Evolutionary conservation across 192 early-diverging fungal species (phyloP), one percentile per base, ranked within the genome.

Genomic region (Backusella morwellensis): DNA sequence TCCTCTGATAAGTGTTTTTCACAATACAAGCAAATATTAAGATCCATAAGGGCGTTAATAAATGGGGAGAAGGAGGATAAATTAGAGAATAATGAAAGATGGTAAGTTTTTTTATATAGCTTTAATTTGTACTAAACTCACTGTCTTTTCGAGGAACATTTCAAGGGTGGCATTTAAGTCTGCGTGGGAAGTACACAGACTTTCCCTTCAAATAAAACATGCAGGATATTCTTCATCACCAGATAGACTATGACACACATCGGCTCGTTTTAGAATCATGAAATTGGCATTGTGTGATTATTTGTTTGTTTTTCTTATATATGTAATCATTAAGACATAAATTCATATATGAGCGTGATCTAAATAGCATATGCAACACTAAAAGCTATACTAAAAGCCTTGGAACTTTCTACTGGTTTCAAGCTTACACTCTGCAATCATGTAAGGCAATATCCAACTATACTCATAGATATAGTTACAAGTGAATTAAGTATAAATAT

Each of bases 381-480:
- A 67, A 81, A 47, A 14, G 77, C 77, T 23, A 77, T 75, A 7
- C 38, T 41, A 59, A 77, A 56, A 3, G 80, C 69, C 8, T 68
- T 59, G 38, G 78, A 50, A 35, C 56, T 34, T 42, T 70, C 66
- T 9, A 26, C n/a, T 9, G 74, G 11, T 14, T 42, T 54, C 44
- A 21, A 59, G 19, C 67, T 44, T 63, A 72, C 75, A 74, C 73
- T 81, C 23, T 78, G 75, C 26, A 81, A 79, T 41, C 77, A 82
- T 8, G 67, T 76, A 52, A 77, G 77, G 21, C 81, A 82, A 40
- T 74, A 59, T 35, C 42, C 34, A 42, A 15, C 80, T 78, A 74
- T n/a, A 23, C 17, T 71, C 11, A 35, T 29, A 40, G 11, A 69
- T 68, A 42, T 23, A 70, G 80, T 32, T 35, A 76, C 86, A 84